Conservation (phyloP, 139 green algal genomes). For the Tetraselmis striata region DNA sequence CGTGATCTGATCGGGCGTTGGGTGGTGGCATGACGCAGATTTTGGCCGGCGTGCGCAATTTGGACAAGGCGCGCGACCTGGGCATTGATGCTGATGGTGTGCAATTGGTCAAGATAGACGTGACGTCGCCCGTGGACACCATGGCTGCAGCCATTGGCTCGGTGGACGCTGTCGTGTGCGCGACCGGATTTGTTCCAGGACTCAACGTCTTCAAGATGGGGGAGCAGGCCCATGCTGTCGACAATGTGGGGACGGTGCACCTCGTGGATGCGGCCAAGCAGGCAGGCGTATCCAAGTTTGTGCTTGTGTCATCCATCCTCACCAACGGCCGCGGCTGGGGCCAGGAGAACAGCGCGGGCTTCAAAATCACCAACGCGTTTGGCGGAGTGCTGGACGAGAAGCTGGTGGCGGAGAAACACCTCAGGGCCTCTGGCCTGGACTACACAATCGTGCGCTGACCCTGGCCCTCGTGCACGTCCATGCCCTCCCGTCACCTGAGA, state of each 20-base stretch:
- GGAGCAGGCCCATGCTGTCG: constrained; percentile 18
- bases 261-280: constrained; percentile 27
- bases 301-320: constrained; percentile 38
- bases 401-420: constrained; percentile 12
- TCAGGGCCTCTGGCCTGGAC: constrained; percentile 5
- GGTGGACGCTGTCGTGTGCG: constrained; percentile 14
- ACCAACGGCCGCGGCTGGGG: constrained; percentile 31
- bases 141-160: background rate
- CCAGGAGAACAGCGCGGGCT: constrained; percentile 17
- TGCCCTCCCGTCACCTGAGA: no score
- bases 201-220: constrained; percentile 27
- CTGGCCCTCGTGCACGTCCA: no score
- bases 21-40: background rate
- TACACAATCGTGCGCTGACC: constrained; percentile 35
- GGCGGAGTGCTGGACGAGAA: constrained; percentile 29
- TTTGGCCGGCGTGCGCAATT: background rate
- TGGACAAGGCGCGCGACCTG: background rate
- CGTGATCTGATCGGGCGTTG: background rate
- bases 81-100: background rate
- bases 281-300: constrained; percentile 21
- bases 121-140: background rate
- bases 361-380: constrained; percentile 40
- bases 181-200: constrained; percentile 25
- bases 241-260: constrained; percentile 27
- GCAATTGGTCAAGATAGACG: constrained; percentile 6